Evolutionary conservation across 192 early-diverging fungal genomes (phyloP).

Genomic region (Chytriomyces sp.): DNA sequence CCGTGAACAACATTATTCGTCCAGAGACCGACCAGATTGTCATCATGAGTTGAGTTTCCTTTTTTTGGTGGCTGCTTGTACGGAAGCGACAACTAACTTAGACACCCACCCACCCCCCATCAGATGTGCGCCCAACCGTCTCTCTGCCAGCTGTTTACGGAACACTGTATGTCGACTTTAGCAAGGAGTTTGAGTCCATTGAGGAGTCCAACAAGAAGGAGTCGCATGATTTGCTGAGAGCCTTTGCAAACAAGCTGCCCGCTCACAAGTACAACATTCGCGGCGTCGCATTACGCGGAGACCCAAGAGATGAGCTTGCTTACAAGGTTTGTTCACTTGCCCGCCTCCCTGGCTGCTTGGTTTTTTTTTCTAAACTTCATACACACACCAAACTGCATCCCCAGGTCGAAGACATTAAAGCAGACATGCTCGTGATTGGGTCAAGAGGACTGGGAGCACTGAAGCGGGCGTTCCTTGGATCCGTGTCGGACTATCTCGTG

Average conservation of each 20-base stretch:
- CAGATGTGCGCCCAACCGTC: slow-evolving; percentile 24
- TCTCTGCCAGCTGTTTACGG: slow-evolving; percentile 28
- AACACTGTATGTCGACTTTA: slow-evolving; percentile 18
- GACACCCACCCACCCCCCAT: not conserved
- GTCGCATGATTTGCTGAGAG: slow-evolving; percentile 18
- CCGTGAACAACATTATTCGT: slow-evolving; percentile 40
- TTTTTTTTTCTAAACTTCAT: slow-evolving; percentile 6
- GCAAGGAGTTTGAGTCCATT: slow-evolving; percentile 34
- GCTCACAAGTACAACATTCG: slow-evolving; percentile 40
- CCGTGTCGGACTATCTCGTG: slow-evolving; percentile 33
- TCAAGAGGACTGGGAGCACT: slow-evolving; percentile 60
- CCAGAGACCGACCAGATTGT: slow-evolving; percentile 47
- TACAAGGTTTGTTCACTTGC: slow-evolving; percentile 63
- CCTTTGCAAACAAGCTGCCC: slow-evolving; percentile 34
- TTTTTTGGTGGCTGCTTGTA: not conserved
- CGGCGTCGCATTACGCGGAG: slow-evolving; percentile 40
- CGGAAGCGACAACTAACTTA: not conserved
- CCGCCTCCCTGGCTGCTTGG: slow-evolving; percentile 65
- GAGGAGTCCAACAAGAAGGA: slow-evolving; percentile 32
- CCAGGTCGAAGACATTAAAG: slow-evolving; percentile 41
- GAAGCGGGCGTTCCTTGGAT: slow-evolving; percentile 55
- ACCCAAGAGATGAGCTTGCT: slow-evolving; percentile 66
- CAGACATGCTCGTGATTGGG: slow-evolving; percentile 63
- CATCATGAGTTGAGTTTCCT: slow-evolving; percentile 25
- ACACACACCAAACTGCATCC: too few species aligned